Evolutionary conservation across 139 green algal species (phyloP).

Genomic region (Choricystis sp.): DNA sequence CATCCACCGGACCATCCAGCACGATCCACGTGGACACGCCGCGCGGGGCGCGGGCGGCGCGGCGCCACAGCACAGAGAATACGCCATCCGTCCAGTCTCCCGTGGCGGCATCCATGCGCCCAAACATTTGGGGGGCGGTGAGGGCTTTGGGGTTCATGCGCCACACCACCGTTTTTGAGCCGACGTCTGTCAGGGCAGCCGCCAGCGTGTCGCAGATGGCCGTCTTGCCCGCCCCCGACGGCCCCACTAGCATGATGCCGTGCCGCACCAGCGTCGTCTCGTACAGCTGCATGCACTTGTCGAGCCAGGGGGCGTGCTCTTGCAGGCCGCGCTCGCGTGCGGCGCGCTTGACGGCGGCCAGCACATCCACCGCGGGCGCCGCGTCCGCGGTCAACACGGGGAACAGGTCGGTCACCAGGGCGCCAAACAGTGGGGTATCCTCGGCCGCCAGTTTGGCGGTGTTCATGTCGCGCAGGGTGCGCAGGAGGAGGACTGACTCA

Average conservation of each 20-base stretch:
- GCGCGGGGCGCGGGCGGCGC: conserved; percentile 68
- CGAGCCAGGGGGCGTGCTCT: conserved; percentile 63
- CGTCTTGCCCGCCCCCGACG: conserved; percentile 71
- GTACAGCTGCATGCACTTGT: conserved; percentile 94
- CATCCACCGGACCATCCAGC: conserved; percentile 88
- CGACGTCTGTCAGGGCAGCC: conserved; percentile 64
- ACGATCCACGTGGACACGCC: conserved; percentile 91
- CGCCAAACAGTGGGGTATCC: conserved; percentile 87
- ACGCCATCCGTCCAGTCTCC: conserved; percentile 94
- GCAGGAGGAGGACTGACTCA: conserved; percentile 62
- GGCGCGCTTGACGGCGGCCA: conserved; percentile 42
- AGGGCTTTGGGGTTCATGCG: conserved; percentile 86
- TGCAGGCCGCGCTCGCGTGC: conserved; percentile 43
- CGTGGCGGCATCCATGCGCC: conserved; percentile 65
- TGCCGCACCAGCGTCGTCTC: conserved; percentile 78
- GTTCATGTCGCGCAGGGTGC: conserved; percentile 88
- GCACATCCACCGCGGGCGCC: conserved; percentile 53
- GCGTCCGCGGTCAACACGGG: conserved; percentile 60
- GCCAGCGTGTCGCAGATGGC: conserved; percentile 72
- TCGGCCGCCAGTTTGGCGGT: conserved; percentile 95
- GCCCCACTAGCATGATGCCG: conserved; percentile 87
- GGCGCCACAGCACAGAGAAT: conserved; percentile 84
- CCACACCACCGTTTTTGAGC: conserved; percentile 79
- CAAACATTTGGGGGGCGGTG: conserved; percentile 80
- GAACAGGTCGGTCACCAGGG: conserved; percentile 90